phyloP scores from a whole-genome alignment of 208 protist genomes.

The Dictyostelium gargantuum region DNA sequence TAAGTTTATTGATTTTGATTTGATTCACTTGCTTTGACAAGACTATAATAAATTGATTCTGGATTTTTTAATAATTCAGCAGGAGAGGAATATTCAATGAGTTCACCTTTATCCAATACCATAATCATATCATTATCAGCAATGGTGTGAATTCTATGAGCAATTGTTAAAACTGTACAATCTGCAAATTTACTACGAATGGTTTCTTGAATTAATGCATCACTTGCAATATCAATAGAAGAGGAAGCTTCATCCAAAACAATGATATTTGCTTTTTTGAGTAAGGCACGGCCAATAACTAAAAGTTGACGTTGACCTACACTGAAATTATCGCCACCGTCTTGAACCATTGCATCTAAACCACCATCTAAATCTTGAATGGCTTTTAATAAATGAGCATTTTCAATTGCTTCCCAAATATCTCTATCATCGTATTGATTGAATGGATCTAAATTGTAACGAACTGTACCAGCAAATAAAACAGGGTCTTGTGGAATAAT shows the following conservation, averaged over 20 bases:
- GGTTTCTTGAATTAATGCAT: slow-evolving; percentile 85
- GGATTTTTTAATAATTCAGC: background rate
- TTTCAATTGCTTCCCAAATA: slow-evolving; percentile 77
- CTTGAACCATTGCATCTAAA: slow-evolving; percentile 60
- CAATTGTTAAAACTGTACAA: slow-evolving; percentile 77
- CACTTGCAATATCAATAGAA: slow-evolving; percentile 81
- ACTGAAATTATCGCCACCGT: slow-evolving; percentile 79
- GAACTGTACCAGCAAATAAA: slow-evolving; percentile 81
- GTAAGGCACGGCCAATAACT: slow-evolving; percentile 75
- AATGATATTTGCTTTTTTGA: slow-evolving; percentile 75
- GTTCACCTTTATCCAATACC: slow-evolving; percentile 82
- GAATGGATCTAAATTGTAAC: slow-evolving; percentile 82
- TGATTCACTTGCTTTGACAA: slow-evolving; percentile 11
- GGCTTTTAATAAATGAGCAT: slow-evolving; percentile 59
- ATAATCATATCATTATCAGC: slow-evolving; percentile 83
- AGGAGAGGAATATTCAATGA: slow-evolving; percentile 84
- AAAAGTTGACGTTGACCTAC: slow-evolving; percentile 82
- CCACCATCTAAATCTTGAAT: slow-evolving; percentile 13
- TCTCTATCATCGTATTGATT: slow-evolving; percentile 71
- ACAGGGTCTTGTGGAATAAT: slow-evolving; percentile 85
- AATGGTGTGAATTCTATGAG: slow-evolving; percentile 83
- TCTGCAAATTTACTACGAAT: slow-evolving; percentile 78
- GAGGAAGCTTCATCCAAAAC: slow-evolving; percentile 88
- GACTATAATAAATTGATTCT: slow-evolving; percentile 4
- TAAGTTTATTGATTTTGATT: background rate